Evolutionary conservation across 176 grass and related monocot genomes (phyloP).

Genomic region (Urochloa ruziziensis): DNA sequence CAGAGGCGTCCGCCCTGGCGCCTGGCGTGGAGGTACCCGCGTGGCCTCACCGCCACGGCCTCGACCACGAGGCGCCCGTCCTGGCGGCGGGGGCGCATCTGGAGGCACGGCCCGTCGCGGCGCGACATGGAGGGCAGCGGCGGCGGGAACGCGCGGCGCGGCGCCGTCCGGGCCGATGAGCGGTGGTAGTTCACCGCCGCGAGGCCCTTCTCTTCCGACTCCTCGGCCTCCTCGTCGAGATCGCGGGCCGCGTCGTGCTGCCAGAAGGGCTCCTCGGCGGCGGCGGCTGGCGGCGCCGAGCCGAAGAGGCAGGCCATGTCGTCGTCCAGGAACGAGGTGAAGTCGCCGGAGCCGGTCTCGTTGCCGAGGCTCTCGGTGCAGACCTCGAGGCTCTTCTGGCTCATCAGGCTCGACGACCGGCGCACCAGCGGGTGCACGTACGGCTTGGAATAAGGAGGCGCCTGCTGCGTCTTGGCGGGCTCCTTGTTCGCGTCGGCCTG

Average conservation of each 20-base stretch:
- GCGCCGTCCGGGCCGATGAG: conserved; percentile 35
- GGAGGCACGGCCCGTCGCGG: conserved; percentile 63
- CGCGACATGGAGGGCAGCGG: conserved; percentile 76
- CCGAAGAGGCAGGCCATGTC: conserved; percentile 25
- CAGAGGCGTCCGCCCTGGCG: conserved; percentile 68
- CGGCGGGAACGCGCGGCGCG: conserved; percentile 64
- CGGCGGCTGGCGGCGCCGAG: neutral
- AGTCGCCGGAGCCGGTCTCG: conserved; percentile 74
- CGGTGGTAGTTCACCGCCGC: conserved; percentile 81
- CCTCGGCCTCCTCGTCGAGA: neutral
- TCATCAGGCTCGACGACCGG: conserved; percentile 57
- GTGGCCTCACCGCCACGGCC: conserved; percentile 63
- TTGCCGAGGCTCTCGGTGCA: conserved; percentile 99
- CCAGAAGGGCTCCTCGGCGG: conserved; percentile 11
- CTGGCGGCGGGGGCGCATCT: conserved; percentile 66
- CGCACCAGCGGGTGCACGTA: conserved; percentile 63
- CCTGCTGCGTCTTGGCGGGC: neutral
- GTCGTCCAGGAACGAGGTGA: conserved; percentile 37
- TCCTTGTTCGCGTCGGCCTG: conserved; percentile 21
- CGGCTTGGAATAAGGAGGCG: too few relatives aligned
- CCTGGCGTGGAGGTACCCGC: conserved; percentile 76
- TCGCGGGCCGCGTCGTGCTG: neutral
- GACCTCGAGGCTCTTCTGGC: conserved; percentile 85
- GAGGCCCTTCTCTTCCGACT: conserved; percentile 23
- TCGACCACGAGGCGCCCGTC: conserved; percentile 77